These are phyloP conservation scores for Globisporangium cylindrosporum DNA, from an alignment of 352 stramenopile species.

Conservation along the genomic window DNA sequence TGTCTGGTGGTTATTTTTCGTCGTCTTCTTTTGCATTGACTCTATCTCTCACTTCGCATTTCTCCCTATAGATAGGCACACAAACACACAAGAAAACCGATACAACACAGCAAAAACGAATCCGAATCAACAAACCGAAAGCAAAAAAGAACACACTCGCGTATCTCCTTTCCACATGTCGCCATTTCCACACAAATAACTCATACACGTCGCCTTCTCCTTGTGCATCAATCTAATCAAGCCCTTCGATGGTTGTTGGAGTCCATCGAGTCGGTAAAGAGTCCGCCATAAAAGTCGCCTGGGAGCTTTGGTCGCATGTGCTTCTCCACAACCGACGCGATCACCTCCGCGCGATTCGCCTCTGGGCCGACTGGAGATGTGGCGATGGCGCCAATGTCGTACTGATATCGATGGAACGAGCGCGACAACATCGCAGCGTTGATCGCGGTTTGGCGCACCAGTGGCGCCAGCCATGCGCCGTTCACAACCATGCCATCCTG, in stretches of 20 bases:
- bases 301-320: constrained; percentile 82
- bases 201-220: neutral
- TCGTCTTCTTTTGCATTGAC: neutral
- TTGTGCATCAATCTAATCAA: neutral
- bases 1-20: constrained; percentile 4
- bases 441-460: constrained; percentile 82
- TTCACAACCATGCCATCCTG: constrained; percentile 86
- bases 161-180: constrained; percentile 1
- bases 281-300: constrained; percentile 81
- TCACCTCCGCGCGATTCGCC: constrained; percentile 68
- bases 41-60: neutral
- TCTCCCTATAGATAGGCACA: constrained; percentile 3
- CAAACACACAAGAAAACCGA: neutral
- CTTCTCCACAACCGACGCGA: constrained; percentile 70
- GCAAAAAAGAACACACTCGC: neutral
- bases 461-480: constrained; percentile 69
- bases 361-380: constrained; percentile 63
- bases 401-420: constrained; percentile 72
- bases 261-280: constrained; percentile 63
- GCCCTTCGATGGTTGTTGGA: neutral
- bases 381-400: constrained; percentile 63
- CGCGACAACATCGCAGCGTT: constrained; percentile 74
- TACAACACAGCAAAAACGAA: neutral
- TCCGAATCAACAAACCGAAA: neutral
- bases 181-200: constrained; percentile 8